Evolutionary conservation across 768 basidiomycete genomes (phyloP).

Genomic region (Mycena latifolia): DNA sequence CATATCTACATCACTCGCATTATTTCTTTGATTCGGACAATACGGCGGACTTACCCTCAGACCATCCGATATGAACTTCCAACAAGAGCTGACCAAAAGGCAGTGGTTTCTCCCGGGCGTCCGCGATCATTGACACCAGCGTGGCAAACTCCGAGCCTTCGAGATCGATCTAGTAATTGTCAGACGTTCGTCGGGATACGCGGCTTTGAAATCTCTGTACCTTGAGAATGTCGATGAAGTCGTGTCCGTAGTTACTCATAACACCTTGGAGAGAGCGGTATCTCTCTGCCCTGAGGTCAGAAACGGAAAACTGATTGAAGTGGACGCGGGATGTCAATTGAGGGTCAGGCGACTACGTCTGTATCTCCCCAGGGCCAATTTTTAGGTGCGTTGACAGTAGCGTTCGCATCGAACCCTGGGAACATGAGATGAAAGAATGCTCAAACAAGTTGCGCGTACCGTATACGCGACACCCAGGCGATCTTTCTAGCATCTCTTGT

Average conservation of each 20-base stretch:
- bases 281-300: constrained; percentile 48
- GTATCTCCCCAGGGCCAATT: constrained; percentile 38
- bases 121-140: constrained; percentile 53
- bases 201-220: not conserved
- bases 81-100: constrained; percentile 58
- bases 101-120: constrained; percentile 51
- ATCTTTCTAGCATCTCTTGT: constrained; percentile 48
- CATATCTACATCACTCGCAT: constrained; percentile 18
- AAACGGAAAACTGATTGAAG: constrained; percentile 54
- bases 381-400: not conserved
- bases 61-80: constrained; percentile 30
- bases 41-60: constrained; percentile 8
- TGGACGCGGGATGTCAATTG: constrained; percentile 50
- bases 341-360: constrained; percentile 41
- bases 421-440: not conserved
- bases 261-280: constrained; percentile 60
- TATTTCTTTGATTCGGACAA: not conserved
- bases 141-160: constrained; percentile 64
- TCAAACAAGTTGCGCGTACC: constrained; percentile 2
- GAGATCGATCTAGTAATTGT: constrained; percentile 50
- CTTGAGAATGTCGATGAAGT: constrained; percentile 19
- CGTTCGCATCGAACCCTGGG: constrained; percentile 28
- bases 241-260: constrained; percentile 55
- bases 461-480: constrained; percentile 51
- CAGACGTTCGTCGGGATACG: not conserved